Evolutionary conservation across 768 basidiomycete genomes (phyloP), one percentile per base, ranked within the genome.

Genomic region (Candolleomyces efflorescens): DNA sequence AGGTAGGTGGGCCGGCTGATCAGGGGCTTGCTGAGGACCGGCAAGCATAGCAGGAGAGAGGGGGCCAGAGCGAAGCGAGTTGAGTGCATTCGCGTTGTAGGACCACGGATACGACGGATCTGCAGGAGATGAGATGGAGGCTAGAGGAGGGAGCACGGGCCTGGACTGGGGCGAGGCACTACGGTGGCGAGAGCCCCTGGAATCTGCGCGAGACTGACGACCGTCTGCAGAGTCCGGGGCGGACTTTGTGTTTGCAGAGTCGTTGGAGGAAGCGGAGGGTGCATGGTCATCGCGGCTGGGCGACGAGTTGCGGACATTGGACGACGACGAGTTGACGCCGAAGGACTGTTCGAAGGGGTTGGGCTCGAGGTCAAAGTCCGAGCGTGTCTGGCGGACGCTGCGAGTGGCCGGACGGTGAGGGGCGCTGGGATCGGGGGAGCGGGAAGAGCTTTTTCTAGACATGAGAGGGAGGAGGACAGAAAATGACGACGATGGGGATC

Each of bases 271-370:
- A 18, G 22, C 66, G 50, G 68, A 71, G 51, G 70, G 62, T 20
- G 69, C 71, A 6, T 73, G 62, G 59, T 67, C 62, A 37, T 46
- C 39, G 44, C n/a, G 43, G 54, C n/a, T 43, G 47, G 73, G 68
- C 44, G 69, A 72, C 18, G 73, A 69, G 52, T 76, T 76, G 63
- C 80, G 76, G 59, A 83, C 74, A 59, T 84, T 83, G 20, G 82
- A 79, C 26, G 80, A 78, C 27, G 78, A 66, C 76, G 68, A 24
- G 13, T 73, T 70, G 24, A 72, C 74, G 37, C 88, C 86, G 70
- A 98, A 98, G 54, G 92, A 94, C 73, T 94, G 91, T 68, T 99
- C 96, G 67, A 97, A 97, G 0, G 94, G 94, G 68, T 96, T 96
- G 0, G 89, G 90, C 67, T 96, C 94, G 37, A 90, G 81, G 69